Percentiles rank a stretch among this genome's conserved stretches.
Conservation (phyloP, 768 basidiomycete genomes). For the Rhizopogon vinicolor region DNA sequence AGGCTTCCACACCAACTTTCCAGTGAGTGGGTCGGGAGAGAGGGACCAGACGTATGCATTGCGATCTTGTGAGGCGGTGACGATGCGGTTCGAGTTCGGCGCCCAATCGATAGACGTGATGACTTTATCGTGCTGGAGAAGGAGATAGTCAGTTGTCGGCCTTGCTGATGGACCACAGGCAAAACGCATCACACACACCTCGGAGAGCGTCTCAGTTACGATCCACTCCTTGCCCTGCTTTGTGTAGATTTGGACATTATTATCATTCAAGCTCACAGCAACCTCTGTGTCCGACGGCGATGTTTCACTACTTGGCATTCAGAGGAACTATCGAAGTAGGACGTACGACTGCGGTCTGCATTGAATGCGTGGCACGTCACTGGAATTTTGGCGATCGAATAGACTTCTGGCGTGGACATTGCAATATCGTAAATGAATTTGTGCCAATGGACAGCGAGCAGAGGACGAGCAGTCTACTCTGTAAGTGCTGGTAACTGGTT, state of each 20-base stretch:
- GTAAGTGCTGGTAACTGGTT: conserved; percentile 19
- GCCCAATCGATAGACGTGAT: conserved; percentile 99
- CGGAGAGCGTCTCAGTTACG: conserved; percentile 71
- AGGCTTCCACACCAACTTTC: conserved; percentile 82
- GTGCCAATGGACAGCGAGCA: conserved; percentile 14
- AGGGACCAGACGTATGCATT: conserved; percentile 99
- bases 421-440: not conserved
- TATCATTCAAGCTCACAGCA: conserved; percentile 86
- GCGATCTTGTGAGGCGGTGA: conserved; percentile 97
- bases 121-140: conserved; percentile 88
- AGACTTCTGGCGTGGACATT: conserved; percentile 75
- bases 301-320: not conserved
- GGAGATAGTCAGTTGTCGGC: not conserved
- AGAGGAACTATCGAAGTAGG: not conserved
- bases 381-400: conserved; percentile 74
- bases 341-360: conserved; percentile 80
- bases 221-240: conserved; percentile 67
- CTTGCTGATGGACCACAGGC: not conserved
- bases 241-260: conserved; percentile 80
- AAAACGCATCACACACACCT: conserved; percentile 46
- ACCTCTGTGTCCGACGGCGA: conserved; percentile 55
- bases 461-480: conserved; percentile 92
- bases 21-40: conserved; percentile 66
- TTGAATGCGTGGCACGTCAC: conserved; percentile 91
- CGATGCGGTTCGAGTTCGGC: conserved; percentile 92